These are phyloP conservation scores for Centrapalus pauciflorus DNA, from an alignment of 129 eudicot species.

Conservation along the genomic window DNA sequence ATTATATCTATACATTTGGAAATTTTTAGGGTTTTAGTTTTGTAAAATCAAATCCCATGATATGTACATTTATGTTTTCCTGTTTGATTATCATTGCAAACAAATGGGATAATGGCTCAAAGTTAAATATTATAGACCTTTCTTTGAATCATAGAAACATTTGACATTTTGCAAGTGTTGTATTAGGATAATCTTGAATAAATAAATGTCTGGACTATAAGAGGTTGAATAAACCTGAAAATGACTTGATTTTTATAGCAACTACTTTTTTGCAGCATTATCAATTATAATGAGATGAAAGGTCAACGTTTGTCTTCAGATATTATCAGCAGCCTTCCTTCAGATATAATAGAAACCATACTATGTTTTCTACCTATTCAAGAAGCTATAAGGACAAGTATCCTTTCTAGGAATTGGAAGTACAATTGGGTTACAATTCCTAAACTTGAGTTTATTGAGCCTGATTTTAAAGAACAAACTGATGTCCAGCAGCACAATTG, in stretches of 20 bases:
- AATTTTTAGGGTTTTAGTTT: too few species aligned
- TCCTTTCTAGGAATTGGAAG: conserved; percentile 3
- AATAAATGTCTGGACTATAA: too few species aligned
- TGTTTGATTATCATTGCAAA: too few species aligned
- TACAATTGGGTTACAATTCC: conserved; percentile 12
- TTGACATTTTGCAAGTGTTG: not conserved
- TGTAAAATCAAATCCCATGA: too few species aligned
- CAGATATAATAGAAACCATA: not conserved
- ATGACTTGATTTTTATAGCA: not conserved
- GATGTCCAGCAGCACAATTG: not conserved
- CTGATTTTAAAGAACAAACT: not conserved
- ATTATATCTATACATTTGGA: too few species aligned
- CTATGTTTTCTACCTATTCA: not conserved
- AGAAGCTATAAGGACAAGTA: conserved; percentile 11
- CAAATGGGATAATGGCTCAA: too few species aligned
- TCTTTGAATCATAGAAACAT: not conserved
- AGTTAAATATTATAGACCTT: too few species aligned
- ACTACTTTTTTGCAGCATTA: not conserved
- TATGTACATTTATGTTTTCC: too few species aligned
- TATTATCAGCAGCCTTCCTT: conserved; percentile 4
- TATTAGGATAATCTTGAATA: too few species aligned
- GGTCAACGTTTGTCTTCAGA: not conserved
- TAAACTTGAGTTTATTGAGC: not conserved
- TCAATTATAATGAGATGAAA: not conserved
- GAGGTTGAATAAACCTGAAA: too few species aligned